Conservation (phyloP, 176 grass and related monocot genomes). For the Stipa capillata region DNA sequence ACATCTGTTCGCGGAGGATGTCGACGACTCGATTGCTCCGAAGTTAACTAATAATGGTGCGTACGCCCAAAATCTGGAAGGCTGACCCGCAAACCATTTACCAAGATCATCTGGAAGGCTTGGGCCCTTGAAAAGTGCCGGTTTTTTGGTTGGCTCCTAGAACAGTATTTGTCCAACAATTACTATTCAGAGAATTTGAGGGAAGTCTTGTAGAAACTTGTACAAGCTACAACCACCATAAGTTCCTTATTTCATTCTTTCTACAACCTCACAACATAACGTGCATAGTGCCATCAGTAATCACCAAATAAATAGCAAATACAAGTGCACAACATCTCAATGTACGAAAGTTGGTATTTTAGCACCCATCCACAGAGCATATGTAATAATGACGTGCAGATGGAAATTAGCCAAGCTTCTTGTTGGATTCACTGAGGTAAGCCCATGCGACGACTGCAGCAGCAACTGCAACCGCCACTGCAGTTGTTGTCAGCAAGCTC, state of each 20-base stretch:
- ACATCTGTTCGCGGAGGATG: too few species aligned
- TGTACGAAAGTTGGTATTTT: background rate
- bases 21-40: too few species aligned
- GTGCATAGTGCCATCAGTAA: background rate
- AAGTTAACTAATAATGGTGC: too few species aligned
- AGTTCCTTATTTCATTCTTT: constrained; percentile 1
- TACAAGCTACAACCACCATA: background rate
- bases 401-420: background rate
- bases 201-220: constrained; percentile 1
- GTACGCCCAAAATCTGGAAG: too few species aligned
- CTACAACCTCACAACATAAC: background rate
- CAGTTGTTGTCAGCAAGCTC: constrained; percentile 5
- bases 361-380: background rate
- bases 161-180: too few species aligned
- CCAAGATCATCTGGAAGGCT: too few species aligned
- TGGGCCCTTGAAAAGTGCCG: too few species aligned
- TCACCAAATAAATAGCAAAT: background rate
- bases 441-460: constrained; percentile 23
- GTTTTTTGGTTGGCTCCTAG: too few species aligned
- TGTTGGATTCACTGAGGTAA: constrained; percentile 27
- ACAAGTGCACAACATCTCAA: background rate
- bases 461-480: constrained; percentile 19
- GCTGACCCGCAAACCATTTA: too few species aligned
- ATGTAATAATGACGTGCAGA: background rate
- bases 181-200: too few species aligned